Evolutionary conservation across 257 asterid species (phyloP).

Genomic region (Eustoma russellianum): DNA sequence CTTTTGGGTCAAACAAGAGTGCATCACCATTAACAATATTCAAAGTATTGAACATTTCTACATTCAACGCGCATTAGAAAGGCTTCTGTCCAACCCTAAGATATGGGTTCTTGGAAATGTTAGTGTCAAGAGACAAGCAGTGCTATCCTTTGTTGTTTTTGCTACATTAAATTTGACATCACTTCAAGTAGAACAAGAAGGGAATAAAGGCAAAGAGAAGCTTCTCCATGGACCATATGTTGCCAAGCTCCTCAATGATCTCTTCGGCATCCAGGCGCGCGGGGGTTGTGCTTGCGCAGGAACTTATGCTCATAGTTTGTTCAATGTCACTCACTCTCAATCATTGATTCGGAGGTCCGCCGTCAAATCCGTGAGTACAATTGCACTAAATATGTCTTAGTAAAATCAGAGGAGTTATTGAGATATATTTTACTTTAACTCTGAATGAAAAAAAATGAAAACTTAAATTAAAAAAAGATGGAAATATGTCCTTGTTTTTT

Average conservation of each 20-base stretch:
- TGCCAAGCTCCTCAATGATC: constrained; percentile 63
- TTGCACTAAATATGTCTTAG: background rate
- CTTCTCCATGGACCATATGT: constrained; percentile 59
- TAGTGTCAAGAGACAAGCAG: constrained; percentile 35
- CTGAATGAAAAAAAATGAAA: too few species aligned
- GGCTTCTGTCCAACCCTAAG: constrained; percentile 32
- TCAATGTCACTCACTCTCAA: constrained; percentile 25
- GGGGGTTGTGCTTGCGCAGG: constrained; percentile 84
- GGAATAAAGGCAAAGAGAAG: constrained; percentile 18
- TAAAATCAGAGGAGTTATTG: background rate
- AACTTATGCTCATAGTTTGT: constrained; percentile 57
- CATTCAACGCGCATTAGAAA: constrained; percentile 30
- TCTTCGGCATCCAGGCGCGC: constrained; percentile 69
- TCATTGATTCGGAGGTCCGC: constrained; percentile 36
- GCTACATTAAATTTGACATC: constrained; percentile 22
- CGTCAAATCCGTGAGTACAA: constrained; percentile 30
- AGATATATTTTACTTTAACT: too few species aligned
- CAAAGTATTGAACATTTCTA: constrained; percentile 24
- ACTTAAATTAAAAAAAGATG: too few species aligned
- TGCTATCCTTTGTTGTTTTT: constrained; percentile 46
- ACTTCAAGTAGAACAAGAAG: constrained; percentile 26
- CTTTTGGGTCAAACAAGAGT: constrained; percentile 50
- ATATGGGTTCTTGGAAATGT: constrained; percentile 42
- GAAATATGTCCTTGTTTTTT: too few species aligned
- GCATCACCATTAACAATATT: constrained; percentile 34